Evolutionary conservation across 1,284 basidiomycete species (phyloP).

Genomic region (Meripilus lineatus): DNA sequence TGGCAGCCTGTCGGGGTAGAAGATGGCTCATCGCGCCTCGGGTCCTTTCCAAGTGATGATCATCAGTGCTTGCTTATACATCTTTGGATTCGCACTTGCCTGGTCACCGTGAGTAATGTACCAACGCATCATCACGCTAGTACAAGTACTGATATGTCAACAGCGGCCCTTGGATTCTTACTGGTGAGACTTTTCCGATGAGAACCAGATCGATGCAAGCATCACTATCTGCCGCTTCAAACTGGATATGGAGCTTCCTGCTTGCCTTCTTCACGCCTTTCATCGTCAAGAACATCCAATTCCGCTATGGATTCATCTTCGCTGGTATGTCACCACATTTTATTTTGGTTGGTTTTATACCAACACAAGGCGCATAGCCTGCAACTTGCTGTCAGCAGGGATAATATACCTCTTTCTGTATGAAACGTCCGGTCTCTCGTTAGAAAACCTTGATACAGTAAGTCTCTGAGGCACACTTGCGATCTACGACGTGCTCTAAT

Average conservation of each 20-base stretch:
- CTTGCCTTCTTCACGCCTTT: slow-evolving; percentile 75
- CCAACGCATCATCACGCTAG: background rate
- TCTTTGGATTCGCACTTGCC: slow-evolving; percentile 72
- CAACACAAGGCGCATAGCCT: slow-evolving; percentile 23
- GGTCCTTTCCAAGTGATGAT: slow-evolving; percentile 64
- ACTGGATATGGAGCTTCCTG: slow-evolving; percentile 75
- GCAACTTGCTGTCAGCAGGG: slow-evolving; percentile 56
- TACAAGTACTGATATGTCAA: slow-evolving; percentile 2
- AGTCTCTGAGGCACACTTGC: slow-evolving; percentile 12
- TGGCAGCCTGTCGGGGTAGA: background rate
- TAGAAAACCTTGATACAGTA: slow-evolving; percentile 66
- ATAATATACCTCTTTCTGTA: slow-evolving; percentile 78
- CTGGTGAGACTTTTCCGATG: slow-evolving; percentile 75
- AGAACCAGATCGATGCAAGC: slow-evolving; percentile 75
- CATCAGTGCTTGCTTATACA: slow-evolving; percentile 75
- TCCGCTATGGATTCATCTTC: slow-evolving; percentile 72
- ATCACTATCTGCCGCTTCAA: slow-evolving; percentile 64
- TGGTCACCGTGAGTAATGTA: slow-evolving; percentile 51
- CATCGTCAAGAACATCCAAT: slow-evolving; percentile 51
- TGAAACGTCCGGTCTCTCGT: slow-evolving; percentile 64
- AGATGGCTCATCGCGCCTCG: background rate
- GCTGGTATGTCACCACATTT: slow-evolving; percentile 36
- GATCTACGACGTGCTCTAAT: background rate
- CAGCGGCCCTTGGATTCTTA: slow-evolving; percentile 68
- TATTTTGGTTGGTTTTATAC: background rate